phyloP scores from a whole-genome alignment of 2,329 filamentous ascomycete species.

The Verticillium klebahnii region DNA sequence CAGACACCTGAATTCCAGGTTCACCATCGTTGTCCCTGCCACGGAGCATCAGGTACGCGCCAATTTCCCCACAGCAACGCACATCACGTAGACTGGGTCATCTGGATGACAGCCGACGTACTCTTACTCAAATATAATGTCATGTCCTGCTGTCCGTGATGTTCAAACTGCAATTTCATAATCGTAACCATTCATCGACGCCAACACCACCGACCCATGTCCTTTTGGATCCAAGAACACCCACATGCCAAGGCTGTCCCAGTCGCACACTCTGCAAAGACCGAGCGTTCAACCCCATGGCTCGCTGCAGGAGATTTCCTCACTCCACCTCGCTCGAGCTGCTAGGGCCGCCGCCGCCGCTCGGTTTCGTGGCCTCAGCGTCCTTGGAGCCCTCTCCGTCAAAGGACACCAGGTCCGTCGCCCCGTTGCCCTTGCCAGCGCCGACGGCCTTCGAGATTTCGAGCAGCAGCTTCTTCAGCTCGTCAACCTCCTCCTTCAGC shows the following conservation, averaged over 20 bases:
- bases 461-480: conserved; percentile 46
- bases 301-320: background rate
- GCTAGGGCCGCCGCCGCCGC: background rate
- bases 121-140: no score
- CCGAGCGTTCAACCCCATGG: background rate
- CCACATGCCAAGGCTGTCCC: background rate
- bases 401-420: conserved; percentile 4
- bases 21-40: no score
- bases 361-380: background rate
- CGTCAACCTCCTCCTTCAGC: conserved; percentile 53
- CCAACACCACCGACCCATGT: background rate
- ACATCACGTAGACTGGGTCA: no score
- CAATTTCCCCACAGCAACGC: no score
- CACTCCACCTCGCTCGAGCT: background rate
- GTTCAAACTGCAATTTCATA: no score
- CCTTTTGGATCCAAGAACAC: background rate
- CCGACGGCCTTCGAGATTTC: conserved; percentile 17
- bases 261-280: background rate
- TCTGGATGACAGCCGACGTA: no score
- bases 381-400: background rate
- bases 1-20: no score
- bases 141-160: no score
- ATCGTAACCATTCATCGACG: background rate
- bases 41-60: no score
- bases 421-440: conserved; percentile 3